These are phyloP conservation scores for Eucalyptus guilfoylei DNA, from an alignment of 345 rosid genomes.

Conservation along the genomic window DNA sequence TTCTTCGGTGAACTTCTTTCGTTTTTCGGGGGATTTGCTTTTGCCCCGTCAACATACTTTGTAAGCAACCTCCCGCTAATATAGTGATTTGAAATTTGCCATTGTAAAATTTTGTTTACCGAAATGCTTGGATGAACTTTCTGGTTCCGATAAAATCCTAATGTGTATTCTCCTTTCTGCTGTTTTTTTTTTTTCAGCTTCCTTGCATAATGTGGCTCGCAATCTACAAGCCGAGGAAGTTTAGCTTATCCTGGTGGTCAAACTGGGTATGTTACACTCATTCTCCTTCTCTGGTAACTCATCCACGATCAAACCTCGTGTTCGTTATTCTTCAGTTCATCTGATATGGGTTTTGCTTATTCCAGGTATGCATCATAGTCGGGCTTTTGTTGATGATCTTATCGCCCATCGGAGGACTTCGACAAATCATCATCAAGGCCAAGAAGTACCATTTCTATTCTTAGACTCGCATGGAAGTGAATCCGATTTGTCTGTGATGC, in stretches of 20 bases:
- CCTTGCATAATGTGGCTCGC: too few relatives aligned
- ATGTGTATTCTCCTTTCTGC: neutral
- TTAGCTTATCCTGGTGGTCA: too few relatives aligned
- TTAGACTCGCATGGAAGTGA: neutral
- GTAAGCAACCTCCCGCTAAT: constrained; percentile 14
- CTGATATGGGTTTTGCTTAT: neutral
- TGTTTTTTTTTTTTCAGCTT: neutral
- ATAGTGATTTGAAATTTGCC: neutral
- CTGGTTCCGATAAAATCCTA: neutral
- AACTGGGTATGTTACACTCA: too few relatives aligned
- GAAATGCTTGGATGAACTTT: neutral
- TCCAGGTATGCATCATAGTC: constrained; percentile 64
- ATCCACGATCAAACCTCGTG: too few relatives aligned
- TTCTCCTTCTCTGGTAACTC: too few relatives aligned
- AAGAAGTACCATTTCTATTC: constrained; percentile 42
- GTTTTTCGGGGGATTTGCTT: constrained; percentile 82
- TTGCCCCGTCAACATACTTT: constrained; percentile 71
- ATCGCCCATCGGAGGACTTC: constrained; percentile 76
- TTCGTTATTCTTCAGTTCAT: neutral
- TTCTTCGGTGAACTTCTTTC: constrained; percentile 70
- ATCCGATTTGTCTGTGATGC: neutral
- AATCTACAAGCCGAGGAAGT: too few relatives aligned
- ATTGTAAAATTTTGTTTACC: neutral
- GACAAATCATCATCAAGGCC: constrained; percentile 49
- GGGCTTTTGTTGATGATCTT: constrained; percentile 55